Conservation (phyloP, 176 grass and related monocot genomes). For the Carex myosuroides region DNA sequence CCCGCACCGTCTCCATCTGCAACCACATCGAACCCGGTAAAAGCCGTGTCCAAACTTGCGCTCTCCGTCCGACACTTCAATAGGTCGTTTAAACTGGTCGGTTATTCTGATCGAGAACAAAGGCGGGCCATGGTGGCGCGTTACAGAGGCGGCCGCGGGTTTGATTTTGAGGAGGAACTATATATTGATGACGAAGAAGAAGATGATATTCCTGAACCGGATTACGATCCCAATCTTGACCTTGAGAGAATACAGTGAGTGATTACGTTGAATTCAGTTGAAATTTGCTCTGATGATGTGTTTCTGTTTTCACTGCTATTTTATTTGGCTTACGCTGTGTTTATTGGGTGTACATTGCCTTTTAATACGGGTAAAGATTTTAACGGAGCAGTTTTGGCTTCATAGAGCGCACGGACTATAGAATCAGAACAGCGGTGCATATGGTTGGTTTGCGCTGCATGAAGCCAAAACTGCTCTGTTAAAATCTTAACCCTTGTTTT, state of each 20-base stretch:
- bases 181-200: background rate
- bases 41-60: background rate
- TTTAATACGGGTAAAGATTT: background rate
- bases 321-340: background rate
- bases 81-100: background rate
- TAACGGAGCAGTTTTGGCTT: no score
- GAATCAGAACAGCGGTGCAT: no score
- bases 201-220: constrained; percentile 25
- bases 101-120: background rate
- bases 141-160: constrained; percentile 23
- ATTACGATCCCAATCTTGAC: constrained; percentile 70
- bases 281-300: background rate
- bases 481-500: no score
- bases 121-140: constrained; percentile 17
- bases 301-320: background rate
- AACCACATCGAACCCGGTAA: background rate
- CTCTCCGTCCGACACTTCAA: constrained; percentile 8
- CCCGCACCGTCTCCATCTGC: background rate
- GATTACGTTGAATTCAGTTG: background rate
- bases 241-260: constrained; percentile 65
- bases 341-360: background rate
- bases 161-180: background rate
- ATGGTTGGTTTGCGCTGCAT: no score
- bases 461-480: no score
- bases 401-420: no score